Percentiles rank a stretch among this genome's conserved stretches.
Conservation (phyloP, 345 rosid species). For the Populus simonii region DNA sequence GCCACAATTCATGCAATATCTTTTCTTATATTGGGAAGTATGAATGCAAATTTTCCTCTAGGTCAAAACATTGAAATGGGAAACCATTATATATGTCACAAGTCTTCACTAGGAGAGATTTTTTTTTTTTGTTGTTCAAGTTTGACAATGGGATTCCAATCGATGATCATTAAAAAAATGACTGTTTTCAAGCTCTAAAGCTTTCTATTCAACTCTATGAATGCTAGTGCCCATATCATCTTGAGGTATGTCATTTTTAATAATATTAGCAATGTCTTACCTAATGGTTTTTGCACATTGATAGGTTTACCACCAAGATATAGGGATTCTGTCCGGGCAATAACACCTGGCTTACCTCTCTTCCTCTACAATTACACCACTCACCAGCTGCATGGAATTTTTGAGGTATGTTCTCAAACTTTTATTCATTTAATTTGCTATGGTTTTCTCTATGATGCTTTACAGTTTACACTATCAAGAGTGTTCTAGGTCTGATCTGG, state of each 20-base stretch:
- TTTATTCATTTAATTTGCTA: neutral
- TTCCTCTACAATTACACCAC: slow-evolving; percentile 97
- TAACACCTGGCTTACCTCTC: slow-evolving; percentile 94
- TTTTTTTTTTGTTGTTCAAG: neutral
- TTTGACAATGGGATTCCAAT: neutral
- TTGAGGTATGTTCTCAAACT: slow-evolving; percentile 60
- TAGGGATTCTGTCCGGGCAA: slow-evolving; percentile 94
- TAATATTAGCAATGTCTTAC: neutral
- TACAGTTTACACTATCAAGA: neutral
- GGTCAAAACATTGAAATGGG: neutral
- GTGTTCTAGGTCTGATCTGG: neutral
- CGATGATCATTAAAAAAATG: neutral
- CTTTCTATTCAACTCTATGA: neutral
- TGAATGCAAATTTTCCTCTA: neutral
- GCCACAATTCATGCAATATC: neutral
- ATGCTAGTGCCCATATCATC: neutral
- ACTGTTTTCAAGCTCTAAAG: neutral
- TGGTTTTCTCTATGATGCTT: neutral
- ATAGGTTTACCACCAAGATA: slow-evolving; percentile 96
- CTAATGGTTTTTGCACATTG: slow-evolving; percentile 10
- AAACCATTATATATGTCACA: neutral
- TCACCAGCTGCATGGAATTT: slow-evolving; percentile 96
- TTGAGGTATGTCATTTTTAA: neutral
- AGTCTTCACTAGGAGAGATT: no score
- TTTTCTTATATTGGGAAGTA: neutral